Conservation (phyloP, 805 yeast genomes). For the Cyberlindnera galapagoensis region DNA sequence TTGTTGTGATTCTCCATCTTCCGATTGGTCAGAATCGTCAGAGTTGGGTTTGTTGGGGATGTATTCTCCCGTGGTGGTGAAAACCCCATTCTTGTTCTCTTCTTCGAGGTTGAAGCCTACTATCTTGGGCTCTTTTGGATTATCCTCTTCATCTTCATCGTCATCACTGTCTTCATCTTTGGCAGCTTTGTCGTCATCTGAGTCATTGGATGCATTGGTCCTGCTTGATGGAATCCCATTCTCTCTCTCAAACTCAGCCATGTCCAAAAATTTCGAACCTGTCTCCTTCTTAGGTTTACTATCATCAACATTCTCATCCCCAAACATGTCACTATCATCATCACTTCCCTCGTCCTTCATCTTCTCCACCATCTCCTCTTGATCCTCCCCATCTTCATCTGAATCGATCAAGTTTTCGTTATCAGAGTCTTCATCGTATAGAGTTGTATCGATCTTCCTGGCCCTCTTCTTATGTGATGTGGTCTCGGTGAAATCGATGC, state of each 20-base stretch:
- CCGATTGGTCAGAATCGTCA: constrained; percentile 23
- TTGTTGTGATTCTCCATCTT: constrained; percentile 32
- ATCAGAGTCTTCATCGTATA: constrained; percentile 25
- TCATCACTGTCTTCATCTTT: constrained; percentile 14
- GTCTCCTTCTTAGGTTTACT: constrained; percentile 7
- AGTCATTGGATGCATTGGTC: background rate
- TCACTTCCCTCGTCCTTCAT: constrained; percentile 12
- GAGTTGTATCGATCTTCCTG: constrained; percentile 12
- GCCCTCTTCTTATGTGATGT: constrained; percentile 8
- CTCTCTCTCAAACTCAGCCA: constrained; percentile 31
- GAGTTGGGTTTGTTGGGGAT: no score
- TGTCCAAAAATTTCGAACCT: constrained; percentile 26
- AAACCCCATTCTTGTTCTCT: constrained; percentile 53
- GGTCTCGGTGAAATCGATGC: no score
- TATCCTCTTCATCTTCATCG: constrained; percentile 17
- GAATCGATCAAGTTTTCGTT: constrained; percentile 15
- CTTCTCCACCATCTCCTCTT: constrained; percentile 27
- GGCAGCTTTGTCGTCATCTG: constrained; percentile 1
- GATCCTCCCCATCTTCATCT: constrained; percentile 22
- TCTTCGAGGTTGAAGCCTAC: constrained; percentile 58
- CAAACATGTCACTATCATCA: constrained; percentile 17
- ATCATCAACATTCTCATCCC: constrained; percentile 8
- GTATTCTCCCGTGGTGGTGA: constrained; percentile 57
- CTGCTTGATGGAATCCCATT: constrained; percentile 15
- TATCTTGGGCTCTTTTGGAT: constrained; percentile 32